Evolutionary conservation across 768 basidiomycete species (phyloP).

Genomic region (Lepiota venenata): DNA sequence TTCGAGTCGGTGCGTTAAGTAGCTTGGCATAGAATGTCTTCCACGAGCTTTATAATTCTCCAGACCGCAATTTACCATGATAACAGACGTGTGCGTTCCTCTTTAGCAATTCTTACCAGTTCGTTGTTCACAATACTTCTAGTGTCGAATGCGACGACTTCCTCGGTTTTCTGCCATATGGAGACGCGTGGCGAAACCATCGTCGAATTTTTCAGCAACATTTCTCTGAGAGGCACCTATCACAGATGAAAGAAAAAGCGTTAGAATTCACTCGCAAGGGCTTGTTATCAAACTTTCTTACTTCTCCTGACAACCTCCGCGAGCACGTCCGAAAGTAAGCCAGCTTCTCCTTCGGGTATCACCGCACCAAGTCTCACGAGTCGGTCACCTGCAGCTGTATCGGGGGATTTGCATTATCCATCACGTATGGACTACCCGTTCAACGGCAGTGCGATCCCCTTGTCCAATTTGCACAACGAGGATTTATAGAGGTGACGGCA

Average conservation of each 20-base stretch:
- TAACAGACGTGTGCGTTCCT: neutral
- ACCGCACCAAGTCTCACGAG: too few relatives aligned
- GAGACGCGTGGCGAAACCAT: slow-evolving; percentile 19
- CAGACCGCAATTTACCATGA: neutral
- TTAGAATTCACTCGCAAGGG: neutral
- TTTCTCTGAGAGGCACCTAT: slow-evolving; percentile 13
- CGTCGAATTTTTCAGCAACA: slow-evolving; percentile 24
- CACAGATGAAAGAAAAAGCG: neutral
- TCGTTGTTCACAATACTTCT: neutral
- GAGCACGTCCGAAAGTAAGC: slow-evolving; percentile 1
- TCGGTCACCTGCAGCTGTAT: neutral
- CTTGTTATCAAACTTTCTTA: neutral
- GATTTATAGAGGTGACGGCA: neutral
- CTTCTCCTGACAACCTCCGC: neutral
- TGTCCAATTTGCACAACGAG: neutral
- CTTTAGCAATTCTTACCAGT: too few relatives aligned
- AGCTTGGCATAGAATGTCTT: neutral
- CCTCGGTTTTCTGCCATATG: slow-evolving; percentile 20
- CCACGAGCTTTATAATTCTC: neutral
- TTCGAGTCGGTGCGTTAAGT: neutral
- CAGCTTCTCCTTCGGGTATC: too few relatives aligned
- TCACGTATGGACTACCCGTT: slow-evolving; percentile 10
- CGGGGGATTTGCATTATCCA: neutral
- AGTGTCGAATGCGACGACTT: neutral
- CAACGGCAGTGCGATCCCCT: neutral